Base-by-base conservation (phyloP, 148 eudicot genomes). In the Nepenthes mirabilis region DNA sequence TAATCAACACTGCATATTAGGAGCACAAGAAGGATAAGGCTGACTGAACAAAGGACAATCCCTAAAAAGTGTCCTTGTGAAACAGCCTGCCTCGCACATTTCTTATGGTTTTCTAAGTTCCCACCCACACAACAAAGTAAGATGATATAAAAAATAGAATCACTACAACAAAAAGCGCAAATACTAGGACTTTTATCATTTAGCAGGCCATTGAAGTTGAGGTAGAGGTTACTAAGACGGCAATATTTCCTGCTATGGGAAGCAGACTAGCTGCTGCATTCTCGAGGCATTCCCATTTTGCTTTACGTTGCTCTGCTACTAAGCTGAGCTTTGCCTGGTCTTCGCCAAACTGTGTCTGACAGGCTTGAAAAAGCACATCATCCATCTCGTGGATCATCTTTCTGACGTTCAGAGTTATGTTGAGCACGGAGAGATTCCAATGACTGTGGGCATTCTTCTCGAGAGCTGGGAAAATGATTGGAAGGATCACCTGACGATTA, bases 401-500 rank as follows among this genome's bases (percentile, higher is more conserved):
- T 61, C 80, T 73, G 59, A 88, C 85, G 23, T 88, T 91, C 36
- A 85, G 64, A 49, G 88, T 83, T 64, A 83, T 70, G 79, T 91
- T 85, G 55, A 88, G 94, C 65, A 91, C 98, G 2, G 91, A 76
- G 9, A 80, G 96, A 75, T 88, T 88, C 98, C 98, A 91, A 74
- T 91, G 98, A 68, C 69, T 76, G 59, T 77, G 80, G 37, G 82
- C 80, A 70, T 91, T 91, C 50, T 67, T 70, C 71, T 91, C 96
- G 52, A 91, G 72, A 8, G 96, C 83, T 13, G 98, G 96, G 64
- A 81, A 75, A 50, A 91, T 65, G 48, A 88, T 71, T 3, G 98
- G 98, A 52, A 91, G 73, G 52, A 91, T 85, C 47, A 79, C 75
- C 11, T 75, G 85, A 45, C 90, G 90, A 65, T 85, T 88, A 53